Evolutionary conservation across 257 asterid genomes (phyloP).

Genomic region (Salvia splendens): DNA sequence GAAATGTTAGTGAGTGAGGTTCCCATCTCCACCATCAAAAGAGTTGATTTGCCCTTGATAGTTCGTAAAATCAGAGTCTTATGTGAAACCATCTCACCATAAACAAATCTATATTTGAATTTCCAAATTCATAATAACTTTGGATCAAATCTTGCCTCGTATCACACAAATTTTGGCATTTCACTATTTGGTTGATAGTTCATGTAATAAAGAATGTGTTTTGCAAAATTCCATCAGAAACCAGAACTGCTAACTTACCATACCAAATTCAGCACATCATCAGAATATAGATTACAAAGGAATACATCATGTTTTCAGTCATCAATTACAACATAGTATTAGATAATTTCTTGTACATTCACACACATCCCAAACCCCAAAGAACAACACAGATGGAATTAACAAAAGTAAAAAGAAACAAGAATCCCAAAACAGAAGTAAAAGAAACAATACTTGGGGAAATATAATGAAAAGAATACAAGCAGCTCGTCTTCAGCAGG

Average conservation of each 20-base stretch:
- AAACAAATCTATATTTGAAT: no score
- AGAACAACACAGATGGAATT: neutral
- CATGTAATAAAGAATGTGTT: no score
- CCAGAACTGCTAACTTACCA: neutral
- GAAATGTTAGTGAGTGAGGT: no score
- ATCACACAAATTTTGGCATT: no score
- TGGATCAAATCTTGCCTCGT: no score
- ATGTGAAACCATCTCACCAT: no score
- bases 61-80: no score
- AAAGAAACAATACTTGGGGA: constrained; percentile 3
- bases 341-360: constrained; percentile 17
- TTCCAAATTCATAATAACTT: no score
- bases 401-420: neutral
- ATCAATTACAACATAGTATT: constrained; percentile 29
- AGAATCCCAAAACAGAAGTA: constrained; percentile 12
- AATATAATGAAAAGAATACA: neutral
- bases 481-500: constrained; percentile 19
- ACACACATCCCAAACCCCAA: constrained; percentile 19
- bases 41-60: no score
- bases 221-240: no score
- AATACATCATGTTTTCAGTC: constrained; percentile 21
- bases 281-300: constrained; percentile 25
- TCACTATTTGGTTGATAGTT: no score
- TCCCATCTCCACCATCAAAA: no score
- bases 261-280: neutral